Evolutionary conservation across 2,329 filamentous ascomycete species (phyloP).

Genomic region (Aspergillus ruber): DNA sequence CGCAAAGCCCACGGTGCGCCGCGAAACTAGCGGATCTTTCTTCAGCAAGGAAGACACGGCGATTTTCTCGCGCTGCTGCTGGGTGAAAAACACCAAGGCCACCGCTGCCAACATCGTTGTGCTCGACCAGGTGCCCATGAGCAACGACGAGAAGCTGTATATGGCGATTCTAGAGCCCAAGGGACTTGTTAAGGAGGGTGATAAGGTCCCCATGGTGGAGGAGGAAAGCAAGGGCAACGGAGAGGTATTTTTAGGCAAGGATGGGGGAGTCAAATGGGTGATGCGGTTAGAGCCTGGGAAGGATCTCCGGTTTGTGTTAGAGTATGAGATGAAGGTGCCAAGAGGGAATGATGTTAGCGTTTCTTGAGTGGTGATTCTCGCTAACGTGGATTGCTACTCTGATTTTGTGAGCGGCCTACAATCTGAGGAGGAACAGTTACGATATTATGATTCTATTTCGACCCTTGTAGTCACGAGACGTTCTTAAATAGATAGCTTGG

Average conservation of each 20-base stretch:
- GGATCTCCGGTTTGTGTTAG: constrained; percentile 51
- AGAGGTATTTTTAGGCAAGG: constrained; percentile 48
- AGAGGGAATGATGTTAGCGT: constrained; percentile 13
- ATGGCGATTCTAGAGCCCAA: constrained; percentile 22
- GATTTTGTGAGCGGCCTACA: too few relatives aligned
- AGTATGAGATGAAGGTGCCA: constrained; percentile 57
- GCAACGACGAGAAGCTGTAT: constrained; percentile 24
- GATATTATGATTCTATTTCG: too few relatives aligned
- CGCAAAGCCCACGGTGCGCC: constrained; percentile 21
- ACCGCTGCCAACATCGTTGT: constrained; percentile 20
- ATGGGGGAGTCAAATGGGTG: constrained; percentile 54
- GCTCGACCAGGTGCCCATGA: constrained; percentile 28
- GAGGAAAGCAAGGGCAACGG: constrained; percentile 50
- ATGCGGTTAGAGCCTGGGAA: constrained; percentile 53
- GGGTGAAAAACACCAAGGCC: constrained; percentile 27
- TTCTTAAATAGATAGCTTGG: too few relatives aligned
- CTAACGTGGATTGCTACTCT: too few relatives aligned
- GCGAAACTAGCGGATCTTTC: constrained; percentile 17
- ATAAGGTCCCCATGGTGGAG: constrained; percentile 12
- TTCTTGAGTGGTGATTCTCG: neutral
- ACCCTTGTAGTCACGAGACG: too few relatives aligned
- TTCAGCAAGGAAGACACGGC: constrained; percentile 26
- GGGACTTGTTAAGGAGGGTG: constrained; percentile 21
- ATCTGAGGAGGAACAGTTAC: too few relatives aligned
- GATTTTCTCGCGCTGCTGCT: constrained; percentile 23